A percentile compares a stretch with the other conserved stretches of the same genome.
These are phyloP conservation scores for Symbiotaphrina buchneri DNA, from an alignment of 495 filamentous ascomycete species.

Conservation along the genomic window DNA sequence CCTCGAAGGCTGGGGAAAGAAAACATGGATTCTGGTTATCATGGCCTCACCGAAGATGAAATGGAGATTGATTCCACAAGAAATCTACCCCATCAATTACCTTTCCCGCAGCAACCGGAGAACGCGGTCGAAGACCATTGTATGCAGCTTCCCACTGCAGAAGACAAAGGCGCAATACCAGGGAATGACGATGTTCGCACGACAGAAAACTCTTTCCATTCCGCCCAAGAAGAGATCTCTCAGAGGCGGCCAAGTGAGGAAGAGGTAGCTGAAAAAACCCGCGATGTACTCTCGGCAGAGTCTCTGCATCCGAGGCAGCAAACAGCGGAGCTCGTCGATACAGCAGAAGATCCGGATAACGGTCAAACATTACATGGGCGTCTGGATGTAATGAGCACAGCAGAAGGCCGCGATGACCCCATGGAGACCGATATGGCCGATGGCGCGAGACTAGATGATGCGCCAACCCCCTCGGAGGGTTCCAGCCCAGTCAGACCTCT, in stretches of 20 bases:
- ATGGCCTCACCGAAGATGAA: constrained; percentile 44
- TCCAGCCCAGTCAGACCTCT: constrained; percentile 37
- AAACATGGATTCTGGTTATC: constrained; percentile 54
- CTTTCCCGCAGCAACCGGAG: constrained; percentile 3
- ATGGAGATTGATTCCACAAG: constrained; percentile 22
- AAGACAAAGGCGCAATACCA: constrained; percentile 1
- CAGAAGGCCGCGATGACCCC: constrained; percentile 14
- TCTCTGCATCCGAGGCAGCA: too few species aligned
- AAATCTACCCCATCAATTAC: constrained; percentile 5
- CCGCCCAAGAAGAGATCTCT: constrained; percentile 36
- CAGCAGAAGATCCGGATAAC: too few species aligned
- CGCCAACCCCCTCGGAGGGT: constrained; percentile 33
- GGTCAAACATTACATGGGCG: too few species aligned
- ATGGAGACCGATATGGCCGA: constrained; percentile 24
- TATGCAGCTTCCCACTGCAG: constrained; percentile 8
- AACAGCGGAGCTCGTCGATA: too few species aligned
- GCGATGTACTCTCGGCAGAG: too few species aligned
- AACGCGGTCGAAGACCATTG: constrained; percentile 10
- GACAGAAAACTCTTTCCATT: constrained; percentile 40
- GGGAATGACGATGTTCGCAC: constrained; percentile 20
- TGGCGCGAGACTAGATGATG: constrained; percentile 18
- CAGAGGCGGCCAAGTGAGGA: constrained; percentile 19
- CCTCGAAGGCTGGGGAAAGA: constrained; percentile 6
- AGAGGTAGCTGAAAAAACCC: constrained; percentile 11
- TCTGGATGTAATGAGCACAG: too few species aligned